phyloP scores from a whole-genome alignment of 2,329 filamentous ascomycete species.

The Graphilbum sp. region DNA sequence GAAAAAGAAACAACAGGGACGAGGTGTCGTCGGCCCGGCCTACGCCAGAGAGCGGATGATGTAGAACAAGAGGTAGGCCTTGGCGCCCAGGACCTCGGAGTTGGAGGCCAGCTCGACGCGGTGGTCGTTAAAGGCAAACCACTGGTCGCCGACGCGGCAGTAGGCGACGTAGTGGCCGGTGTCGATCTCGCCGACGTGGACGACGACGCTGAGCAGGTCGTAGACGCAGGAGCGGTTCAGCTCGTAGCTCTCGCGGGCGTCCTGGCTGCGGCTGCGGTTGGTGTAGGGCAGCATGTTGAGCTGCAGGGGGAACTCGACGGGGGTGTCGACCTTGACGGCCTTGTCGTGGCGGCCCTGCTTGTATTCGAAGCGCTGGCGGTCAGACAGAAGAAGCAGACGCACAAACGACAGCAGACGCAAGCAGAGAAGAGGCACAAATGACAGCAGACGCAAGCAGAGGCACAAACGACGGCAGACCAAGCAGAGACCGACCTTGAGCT shows the following conservation, averaged over 20 bases:
- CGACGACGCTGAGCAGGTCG: slow-evolving; percentile 76
- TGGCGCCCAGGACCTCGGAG: slow-evolving; percentile 68
- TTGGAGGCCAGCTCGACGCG: slow-evolving; percentile 73
- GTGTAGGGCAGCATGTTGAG: slow-evolving; percentile 89
- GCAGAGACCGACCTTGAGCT: slow-evolving; percentile 57
- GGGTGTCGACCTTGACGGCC: slow-evolving; percentile 76
- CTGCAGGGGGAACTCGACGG: slow-evolving; percentile 69
- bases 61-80: slow-evolving; percentile 88
- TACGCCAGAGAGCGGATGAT: slow-evolving; percentile 43
- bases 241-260: slow-evolving; percentile 34
- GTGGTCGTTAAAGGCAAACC: slow-evolving; percentile 94
- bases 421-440: slow-evolving; percentile 1
- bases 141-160: slow-evolving; percentile 66
- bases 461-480: background rate
- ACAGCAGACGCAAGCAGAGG: background rate
- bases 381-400: background rate
- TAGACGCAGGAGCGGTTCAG: slow-evolving; percentile 57
- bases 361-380: slow-evolving; percentile 54
- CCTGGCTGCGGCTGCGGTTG: slow-evolving; percentile 39
- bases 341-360: slow-evolving; percentile 49
- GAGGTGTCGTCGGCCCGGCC: background rate
- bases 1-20: background rate
- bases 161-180: slow-evolving; percentile 90
- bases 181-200: slow-evolving; percentile 85
- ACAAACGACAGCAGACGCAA: background rate